Conservation (phyloP, 176 grass and related monocot genomes). For the Carex myosuroides region DNA sequence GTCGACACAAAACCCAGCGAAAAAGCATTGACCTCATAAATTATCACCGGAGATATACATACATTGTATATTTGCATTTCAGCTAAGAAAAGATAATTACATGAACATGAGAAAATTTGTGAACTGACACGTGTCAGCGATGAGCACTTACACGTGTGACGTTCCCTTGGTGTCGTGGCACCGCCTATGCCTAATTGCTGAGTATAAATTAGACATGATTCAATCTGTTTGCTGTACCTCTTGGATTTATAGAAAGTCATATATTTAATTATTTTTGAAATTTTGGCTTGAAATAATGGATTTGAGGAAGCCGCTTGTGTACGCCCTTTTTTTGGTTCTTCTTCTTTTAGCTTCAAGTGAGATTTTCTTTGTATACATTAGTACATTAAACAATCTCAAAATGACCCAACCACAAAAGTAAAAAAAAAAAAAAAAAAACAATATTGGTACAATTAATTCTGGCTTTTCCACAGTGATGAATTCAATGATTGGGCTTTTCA, state of each 20-base stretch:
- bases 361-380: not conserved
- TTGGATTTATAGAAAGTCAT: not conserved
- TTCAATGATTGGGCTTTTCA: not conserved
- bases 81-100: not conserved
- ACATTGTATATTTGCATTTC: not conserved
- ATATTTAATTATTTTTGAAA: not conserved
- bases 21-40: no score
- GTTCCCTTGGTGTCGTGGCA: not conserved
- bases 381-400: no score
- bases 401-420: no score
- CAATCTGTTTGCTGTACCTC: not conserved
- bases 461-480: not conserved
- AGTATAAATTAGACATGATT: not conserved
- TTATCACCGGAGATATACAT: no score
- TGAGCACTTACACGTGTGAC: not conserved
- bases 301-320: conserved; percentile 2
- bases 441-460: not conserved
- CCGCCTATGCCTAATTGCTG: not conserved
- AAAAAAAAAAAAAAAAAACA: no score
- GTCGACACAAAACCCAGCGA: no score
- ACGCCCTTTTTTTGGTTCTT: not conserved
- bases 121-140: not conserved
- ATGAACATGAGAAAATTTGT: not conserved
- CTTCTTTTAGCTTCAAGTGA: conserved; percentile 17
- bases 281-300: not conserved